These are phyloP conservation scores for Beta lomatogona DNA, from an alignment of 179 eudicot species.

Conservation along the genomic window DNA sequence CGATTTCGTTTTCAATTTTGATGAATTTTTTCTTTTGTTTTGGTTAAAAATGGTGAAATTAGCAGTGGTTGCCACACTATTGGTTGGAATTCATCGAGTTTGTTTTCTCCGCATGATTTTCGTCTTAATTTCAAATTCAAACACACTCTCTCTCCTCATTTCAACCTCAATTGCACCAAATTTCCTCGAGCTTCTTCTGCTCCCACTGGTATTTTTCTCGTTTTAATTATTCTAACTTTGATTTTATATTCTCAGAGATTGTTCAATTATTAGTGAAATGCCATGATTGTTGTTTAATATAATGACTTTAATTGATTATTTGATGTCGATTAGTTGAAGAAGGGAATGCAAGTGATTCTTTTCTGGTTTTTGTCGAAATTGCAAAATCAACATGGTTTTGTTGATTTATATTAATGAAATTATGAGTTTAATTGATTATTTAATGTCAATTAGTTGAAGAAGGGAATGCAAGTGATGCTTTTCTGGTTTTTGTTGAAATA, in stretches of 20 bases:
- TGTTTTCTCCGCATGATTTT: not conserved
- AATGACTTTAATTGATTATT: not conserved
- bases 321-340: not conserved
- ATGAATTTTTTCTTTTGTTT: not conserved
- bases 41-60: not conserved
- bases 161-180: not conserved
- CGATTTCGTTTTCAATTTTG: not conserved
- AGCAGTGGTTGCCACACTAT: slow-evolving; percentile 1
- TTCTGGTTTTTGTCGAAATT: too few species aligned
- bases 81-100: slow-evolving; percentile 12
- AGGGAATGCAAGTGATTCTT: not conserved
- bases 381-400: too few species aligned
- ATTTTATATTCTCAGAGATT: not conserved
- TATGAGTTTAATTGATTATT: too few species aligned
- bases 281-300: not conserved
- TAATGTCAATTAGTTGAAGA: not conserved
- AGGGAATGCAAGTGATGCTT: not conserved
- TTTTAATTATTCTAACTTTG: not conserved
- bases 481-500: too few species aligned
- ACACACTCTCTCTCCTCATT: not conserved
- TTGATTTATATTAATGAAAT: too few species aligned
- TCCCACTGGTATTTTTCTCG: not conserved
- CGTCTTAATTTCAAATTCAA: not conserved
- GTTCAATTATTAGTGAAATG: not conserved
- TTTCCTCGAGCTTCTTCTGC: not conserved